phyloP scores from a whole-genome alignment of 306 rosid species.

The Cicer arietinum region DNA sequence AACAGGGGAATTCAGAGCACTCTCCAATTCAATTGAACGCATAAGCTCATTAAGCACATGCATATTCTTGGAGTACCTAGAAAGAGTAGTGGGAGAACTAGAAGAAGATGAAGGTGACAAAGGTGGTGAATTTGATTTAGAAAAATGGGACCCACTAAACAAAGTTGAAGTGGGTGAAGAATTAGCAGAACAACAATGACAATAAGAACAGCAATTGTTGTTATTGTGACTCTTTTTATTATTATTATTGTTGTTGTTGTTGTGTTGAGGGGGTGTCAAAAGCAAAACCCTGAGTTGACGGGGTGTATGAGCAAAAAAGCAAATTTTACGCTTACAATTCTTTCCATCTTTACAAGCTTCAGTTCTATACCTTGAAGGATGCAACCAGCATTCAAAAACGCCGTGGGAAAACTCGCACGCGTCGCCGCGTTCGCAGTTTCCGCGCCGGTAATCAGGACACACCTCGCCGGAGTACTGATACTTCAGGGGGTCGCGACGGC shows the following conservation, averaged over 20 bases:
- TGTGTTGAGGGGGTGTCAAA: constrained; percentile 7
- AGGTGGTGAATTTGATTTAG: constrained; percentile 61
- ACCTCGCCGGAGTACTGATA: constrained; percentile 74
- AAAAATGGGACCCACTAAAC: constrained; percentile 65
- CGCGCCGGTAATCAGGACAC: constrained; percentile 82
- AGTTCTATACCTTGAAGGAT: constrained; percentile 88
- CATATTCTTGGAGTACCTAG: constrained; percentile 41
- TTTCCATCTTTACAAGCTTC: constrained; percentile 95
- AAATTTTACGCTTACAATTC: constrained; percentile 82
- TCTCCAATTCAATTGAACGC: constrained; percentile 57
- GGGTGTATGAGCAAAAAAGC: constrained; percentile 89
- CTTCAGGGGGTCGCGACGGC: constrained; percentile 79
- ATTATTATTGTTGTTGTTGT: neutral
- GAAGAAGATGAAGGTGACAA: constrained; percentile 63
- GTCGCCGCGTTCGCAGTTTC: constrained; percentile 75
- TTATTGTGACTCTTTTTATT: neutral
- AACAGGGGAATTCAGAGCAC: constrained; percentile 31
- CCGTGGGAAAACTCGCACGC: constrained; percentile 86
- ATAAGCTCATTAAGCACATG: constrained; percentile 56
- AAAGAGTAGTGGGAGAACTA: constrained; percentile 39
- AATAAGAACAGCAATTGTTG: constrained; percentile 54
- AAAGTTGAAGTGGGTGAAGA: constrained; percentile 83
- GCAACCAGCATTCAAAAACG: constrained; percentile 92
- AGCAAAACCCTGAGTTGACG: constrained; percentile 75
- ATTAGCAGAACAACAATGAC: constrained; percentile 41